Conservation (phyloP, 169 alveolate species). For the Miamiensis avidus region DNA sequence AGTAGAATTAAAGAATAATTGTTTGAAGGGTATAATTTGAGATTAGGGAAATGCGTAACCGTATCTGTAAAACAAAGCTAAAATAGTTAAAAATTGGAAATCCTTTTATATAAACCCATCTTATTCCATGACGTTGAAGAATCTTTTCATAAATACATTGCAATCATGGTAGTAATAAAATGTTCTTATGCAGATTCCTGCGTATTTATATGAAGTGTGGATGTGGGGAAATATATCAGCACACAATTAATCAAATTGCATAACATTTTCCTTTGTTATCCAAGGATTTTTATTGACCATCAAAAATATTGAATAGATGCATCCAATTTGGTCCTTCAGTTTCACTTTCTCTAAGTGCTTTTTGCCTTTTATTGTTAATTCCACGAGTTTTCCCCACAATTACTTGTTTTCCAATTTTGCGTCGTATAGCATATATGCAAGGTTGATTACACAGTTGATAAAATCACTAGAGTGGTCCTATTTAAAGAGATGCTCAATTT, state of each 20-base stretch:
- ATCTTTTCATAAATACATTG: no score
- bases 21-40: no score
- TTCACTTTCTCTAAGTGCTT: neutral
- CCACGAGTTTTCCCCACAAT: neutral
- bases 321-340: neutral
- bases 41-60: no score
- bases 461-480: neutral
- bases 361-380: no score
- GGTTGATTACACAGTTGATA: neutral
- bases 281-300: neutral
- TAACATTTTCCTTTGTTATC: neutral
- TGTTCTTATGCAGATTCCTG: neutral
- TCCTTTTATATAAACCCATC: neutral
- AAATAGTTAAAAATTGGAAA: neutral
- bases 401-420: neutral
- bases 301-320: neutral
- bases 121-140: neutral
- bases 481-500: neutral
- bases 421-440: neutral
- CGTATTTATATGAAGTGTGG: neutral
- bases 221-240: neutral
- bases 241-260: neutral
- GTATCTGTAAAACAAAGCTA: neutral
- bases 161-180: no score
- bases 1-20: no score